Evolutionary conservation across 371 early-diverging fungal species (phyloP), one percentile per base, ranked within the genome.

Genomic region (Mucor indicus): DNA sequence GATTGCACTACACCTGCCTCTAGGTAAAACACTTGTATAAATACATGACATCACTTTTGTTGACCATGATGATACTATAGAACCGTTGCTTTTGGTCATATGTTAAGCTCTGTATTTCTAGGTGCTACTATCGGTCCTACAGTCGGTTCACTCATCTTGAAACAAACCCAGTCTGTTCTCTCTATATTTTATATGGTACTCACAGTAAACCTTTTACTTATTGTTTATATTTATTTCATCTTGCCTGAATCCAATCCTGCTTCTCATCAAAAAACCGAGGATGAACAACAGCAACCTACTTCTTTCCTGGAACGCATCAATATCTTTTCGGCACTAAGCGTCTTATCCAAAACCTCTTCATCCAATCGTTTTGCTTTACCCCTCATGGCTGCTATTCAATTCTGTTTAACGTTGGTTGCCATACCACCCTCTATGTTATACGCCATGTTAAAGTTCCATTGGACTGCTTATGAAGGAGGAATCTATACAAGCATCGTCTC

Each of bases 381-480:
- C 2, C 30, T 48, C 11, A 25, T 70, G 15, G 61, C 65, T 0
- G 6, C 40, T 2, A 44, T 60, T 9, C 49, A 58, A 10, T 69
- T 71, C 19, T 24, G 69, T n/a, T 17, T 57, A 8, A 48, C 58
- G 1, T 24, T 61, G 19, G 50, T 69, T 9, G 29, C 39, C 12
- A 12, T 54, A 8, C 75, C 75, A 15, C 75, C 75, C 4, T 44
- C 49, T 2, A 36, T 74, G 6, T 52, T 75, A 2, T 75, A 75
- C 45, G 68, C 66, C 15, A 75, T 75, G 76, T 41, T 72, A 0
- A 47, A 57, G 29, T 72, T 64, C 31, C 29, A 50, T 20, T 75
- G 76, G 76, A 69, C 72, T 3, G 66, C 76, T 4, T 66, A 60
- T 35, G 72, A 75, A 46, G 67, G 69, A 9, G 60, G 76, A 21